Conservation (phyloP, 108 stramenopile genomes). For the Nitzschia sp. region DNA sequence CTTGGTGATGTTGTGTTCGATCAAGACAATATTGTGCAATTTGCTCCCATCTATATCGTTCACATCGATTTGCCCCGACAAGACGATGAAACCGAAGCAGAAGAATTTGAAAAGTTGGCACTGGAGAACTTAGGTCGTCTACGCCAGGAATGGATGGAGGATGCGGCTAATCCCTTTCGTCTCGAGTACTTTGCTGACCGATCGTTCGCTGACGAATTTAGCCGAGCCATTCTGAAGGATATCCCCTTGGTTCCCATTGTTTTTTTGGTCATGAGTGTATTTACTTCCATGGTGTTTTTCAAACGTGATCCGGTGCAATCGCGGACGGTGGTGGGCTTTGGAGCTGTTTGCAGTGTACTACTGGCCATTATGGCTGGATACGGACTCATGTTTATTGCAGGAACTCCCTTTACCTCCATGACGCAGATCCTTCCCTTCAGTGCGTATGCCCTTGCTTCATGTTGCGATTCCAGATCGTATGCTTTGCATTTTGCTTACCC, state of each 20-base stretch:
- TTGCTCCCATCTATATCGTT: background rate
- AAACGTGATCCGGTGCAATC: slow-evolving; percentile 17
- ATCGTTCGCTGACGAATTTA: slow-evolving; percentile 14
- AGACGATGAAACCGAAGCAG: background rate
- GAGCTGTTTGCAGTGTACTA: slow-evolving; percentile 6
- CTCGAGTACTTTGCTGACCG: slow-evolving; percentile 16
- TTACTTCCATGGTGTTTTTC: slow-evolving; percentile 16
- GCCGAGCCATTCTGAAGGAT: slow-evolving; percentile 13
- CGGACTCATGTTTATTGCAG: slow-evolving; percentile 24
- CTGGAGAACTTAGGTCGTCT: background rate
- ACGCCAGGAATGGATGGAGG: background rate
- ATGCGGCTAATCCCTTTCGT: background rate
- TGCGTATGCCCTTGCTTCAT: background rate
- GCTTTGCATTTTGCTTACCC: background rate
- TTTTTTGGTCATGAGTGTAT: slow-evolving; percentile 14
- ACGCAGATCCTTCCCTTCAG: slow-evolving; percentile 21
- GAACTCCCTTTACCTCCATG: slow-evolving; percentile 22
- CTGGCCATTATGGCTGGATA: slow-evolving; percentile 23
- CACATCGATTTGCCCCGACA: slow-evolving; percentile 13
- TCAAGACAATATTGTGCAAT: slow-evolving; percentile 3
- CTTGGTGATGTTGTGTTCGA: slow-evolving; percentile 6
- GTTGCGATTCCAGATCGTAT: background rate
- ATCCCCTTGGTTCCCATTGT: slow-evolving; percentile 27
- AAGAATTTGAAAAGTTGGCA: slow-evolving; percentile 3
- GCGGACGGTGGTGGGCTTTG: slow-evolving; percentile 15